Percentiles rank a stretch among this genome's conserved stretches.
Evolutionary conservation across 306 rosid genomes (phyloP).

Genomic region (Neltuma alba): DNA sequence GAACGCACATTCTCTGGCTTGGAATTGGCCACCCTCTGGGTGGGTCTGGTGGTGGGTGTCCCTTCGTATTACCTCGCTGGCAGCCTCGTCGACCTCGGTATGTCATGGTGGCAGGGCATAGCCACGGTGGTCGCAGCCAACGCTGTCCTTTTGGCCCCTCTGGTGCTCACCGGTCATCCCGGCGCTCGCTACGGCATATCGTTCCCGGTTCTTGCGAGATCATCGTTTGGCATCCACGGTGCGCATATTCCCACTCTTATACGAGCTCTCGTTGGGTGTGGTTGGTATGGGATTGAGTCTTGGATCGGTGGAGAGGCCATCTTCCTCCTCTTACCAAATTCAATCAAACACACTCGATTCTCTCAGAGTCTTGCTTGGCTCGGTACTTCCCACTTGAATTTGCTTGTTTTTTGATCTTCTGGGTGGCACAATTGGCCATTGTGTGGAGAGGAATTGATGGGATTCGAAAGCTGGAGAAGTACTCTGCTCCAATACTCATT

Average conservation of each 20-base stretch:
- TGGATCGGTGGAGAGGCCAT: constrained; percentile 98
- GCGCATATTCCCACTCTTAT: constrained; percentile 85
- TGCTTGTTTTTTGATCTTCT: constrained; percentile 63
- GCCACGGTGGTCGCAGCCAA: constrained; percentile 79
- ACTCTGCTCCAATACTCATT: constrained; percentile 85
- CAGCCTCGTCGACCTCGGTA: constrained; percentile 85
- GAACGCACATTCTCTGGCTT: constrained; percentile 69
- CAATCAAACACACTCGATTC: constrained; percentile 42
- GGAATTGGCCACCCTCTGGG: constrained; percentile 80
- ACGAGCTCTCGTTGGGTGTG: constrained; percentile 87
- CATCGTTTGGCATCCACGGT: constrained; percentile 84
- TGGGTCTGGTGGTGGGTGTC: constrained; percentile 89
- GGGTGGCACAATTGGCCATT: constrained; percentile 66
- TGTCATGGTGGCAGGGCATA: constrained; percentile 99
- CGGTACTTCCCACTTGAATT: constrained; percentile 90
- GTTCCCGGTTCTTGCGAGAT: constrained; percentile 82
- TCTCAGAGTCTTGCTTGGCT: constrained; percentile 62
- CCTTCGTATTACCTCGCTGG: constrained; percentile 93
- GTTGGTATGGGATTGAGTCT: constrained; percentile 96
- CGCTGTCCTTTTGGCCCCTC: constrained; percentile 54
- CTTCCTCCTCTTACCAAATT: constrained; percentile 67
- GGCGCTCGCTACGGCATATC: constrained; percentile 85
- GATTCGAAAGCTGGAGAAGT: constrained; percentile 72
- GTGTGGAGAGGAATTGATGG: constrained; percentile 90
- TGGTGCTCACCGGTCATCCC: constrained; percentile 77